Conservation (phyloP, 2,329 filamentous ascomycete genomes). For the Paracorniculantispora psalliotae region DNA sequence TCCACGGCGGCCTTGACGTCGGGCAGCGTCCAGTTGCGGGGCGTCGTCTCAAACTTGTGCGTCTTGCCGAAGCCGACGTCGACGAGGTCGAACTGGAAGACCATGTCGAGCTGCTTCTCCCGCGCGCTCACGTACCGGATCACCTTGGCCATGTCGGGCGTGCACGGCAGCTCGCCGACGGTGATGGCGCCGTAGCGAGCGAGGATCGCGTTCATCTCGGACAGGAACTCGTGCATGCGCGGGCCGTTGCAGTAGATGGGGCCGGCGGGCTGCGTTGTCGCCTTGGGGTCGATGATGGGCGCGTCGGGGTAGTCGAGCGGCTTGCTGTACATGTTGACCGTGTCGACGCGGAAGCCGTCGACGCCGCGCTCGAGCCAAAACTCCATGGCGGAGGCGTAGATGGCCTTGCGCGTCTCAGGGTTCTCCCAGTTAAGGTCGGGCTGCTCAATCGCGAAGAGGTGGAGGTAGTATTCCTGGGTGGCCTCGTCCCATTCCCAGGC, state of each 20-base stretch:
- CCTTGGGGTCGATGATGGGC: conserved; percentile 43
- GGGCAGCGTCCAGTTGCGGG: conserved; percentile 39
- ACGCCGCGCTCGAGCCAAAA: conserved; percentile 76
- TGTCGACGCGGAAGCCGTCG: conserved; percentile 70
- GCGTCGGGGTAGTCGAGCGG: conserved; percentile 54
- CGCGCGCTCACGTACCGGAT: conserved; percentile 54
- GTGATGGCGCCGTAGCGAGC: conserved; percentile 61
- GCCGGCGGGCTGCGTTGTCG: conserved; percentile 47
- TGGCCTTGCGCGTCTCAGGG: conserved; percentile 58
- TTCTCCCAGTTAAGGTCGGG: conserved; percentile 87
- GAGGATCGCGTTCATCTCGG: conserved; percentile 60
- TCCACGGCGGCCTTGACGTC: conserved; percentile 44
- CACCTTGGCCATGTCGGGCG: conserved; percentile 53
- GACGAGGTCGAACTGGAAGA: conserved; percentile 63
- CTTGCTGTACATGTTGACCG: conserved; percentile 70
- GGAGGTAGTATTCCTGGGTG: conserved; percentile 72
- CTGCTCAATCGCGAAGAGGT: conserved; percentile 70
- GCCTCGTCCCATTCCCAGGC: conserved; percentile 67
- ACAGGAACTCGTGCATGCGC: conserved; percentile 61
- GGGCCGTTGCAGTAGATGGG: conserved; percentile 64
- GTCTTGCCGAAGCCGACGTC: conserved; percentile 51
- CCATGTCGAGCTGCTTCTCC: conserved; percentile 61
- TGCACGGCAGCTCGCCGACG: conserved; percentile 63
- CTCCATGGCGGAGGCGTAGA: conserved; percentile 66
- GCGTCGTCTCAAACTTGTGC: conserved; percentile 47